Percentiles rank a stretch among this genome's conserved stretches.
These are phyloP conservation scores for Colletotrichum melonis DNA, from an alignment of 2,329 filamentous ascomycete species.

Conservation along the genomic window DNA sequence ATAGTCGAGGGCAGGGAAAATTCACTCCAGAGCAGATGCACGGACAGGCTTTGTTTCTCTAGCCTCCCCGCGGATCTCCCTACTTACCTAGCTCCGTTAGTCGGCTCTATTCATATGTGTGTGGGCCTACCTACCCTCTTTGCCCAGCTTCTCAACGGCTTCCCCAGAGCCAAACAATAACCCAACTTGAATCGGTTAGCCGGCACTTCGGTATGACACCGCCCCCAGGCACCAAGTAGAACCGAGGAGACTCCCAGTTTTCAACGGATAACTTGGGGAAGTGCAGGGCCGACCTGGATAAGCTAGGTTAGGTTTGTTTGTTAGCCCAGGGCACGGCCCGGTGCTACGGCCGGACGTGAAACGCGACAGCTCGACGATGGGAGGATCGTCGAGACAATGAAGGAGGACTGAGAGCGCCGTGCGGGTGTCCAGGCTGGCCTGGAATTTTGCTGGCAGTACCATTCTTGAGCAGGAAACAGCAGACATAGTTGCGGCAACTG, in stretches of 20 bases:
- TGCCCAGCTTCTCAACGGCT: neutral
- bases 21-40: neutral
- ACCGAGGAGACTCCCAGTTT: neutral
- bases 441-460: neutral
- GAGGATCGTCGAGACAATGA: constrained; percentile 25
- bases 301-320: neutral
- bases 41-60: constrained; percentile 24
- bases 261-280: constrained; percentile 26
- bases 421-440: neutral
- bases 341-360: constrained; percentile 27
- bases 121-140: neutral
- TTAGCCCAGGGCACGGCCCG: constrained; percentile 24
- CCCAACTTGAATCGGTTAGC: constrained; percentile 5
- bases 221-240: neutral
- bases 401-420: constrained; percentile 23
- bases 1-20: neutral
- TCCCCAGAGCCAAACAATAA: neutral
- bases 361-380: constrained; percentile 25
- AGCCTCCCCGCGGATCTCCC: neutral
- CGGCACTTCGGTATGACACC: constrained; percentile 24
- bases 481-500: neutral
- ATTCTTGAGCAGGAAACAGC: neutral
- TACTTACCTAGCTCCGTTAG: constrained; percentile 1
- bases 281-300: neutral
- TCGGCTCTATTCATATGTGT: neutral